Conservation (phyloP, 495 filamentous ascomycete species). For the Podospora conica region DNA sequence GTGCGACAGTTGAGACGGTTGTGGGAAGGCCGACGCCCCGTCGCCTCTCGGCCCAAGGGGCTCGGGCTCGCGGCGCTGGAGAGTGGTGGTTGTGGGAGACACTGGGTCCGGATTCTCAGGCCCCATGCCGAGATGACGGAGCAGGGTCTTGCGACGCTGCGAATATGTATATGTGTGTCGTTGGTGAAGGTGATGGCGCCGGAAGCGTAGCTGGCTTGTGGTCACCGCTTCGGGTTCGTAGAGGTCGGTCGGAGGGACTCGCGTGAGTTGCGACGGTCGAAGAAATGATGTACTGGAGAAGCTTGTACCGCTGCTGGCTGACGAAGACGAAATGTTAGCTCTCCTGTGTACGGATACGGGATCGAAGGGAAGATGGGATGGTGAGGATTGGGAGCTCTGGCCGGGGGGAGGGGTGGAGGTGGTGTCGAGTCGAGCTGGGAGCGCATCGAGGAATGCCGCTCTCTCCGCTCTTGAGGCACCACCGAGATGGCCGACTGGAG, state of each 20-base stretch:
- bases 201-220: conserved; percentile 12
- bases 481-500: background rate
- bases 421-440: conserved; percentile 2
- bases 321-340: conserved; percentile 7
- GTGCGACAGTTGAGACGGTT: conserved; percentile 10
- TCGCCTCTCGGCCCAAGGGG: background rate
- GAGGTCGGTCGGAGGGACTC: background rate
- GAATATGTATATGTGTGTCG: background rate
- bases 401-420: background rate
- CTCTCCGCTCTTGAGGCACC: background rate
- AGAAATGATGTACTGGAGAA: background rate
- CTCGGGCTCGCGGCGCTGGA: conserved; percentile 2
- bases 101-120: conserved; percentile 2
- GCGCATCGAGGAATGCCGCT: conserved; percentile 9
- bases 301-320: conserved; percentile 1
- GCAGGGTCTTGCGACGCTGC: conserved; percentile 1
- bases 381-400: background rate
- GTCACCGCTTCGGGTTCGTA: conserved; percentile 20
- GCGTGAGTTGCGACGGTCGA: background rate
- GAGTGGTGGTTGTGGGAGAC: background rate
- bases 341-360: background rate
- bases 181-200: conserved; percentile 9
- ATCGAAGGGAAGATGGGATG: background rate
- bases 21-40: background rate
- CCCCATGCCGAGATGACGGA: conserved; percentile 15